phyloP scores from a whole-genome alignment of 441 rosid genomes.

The Biscutella laevigata region DNA sequence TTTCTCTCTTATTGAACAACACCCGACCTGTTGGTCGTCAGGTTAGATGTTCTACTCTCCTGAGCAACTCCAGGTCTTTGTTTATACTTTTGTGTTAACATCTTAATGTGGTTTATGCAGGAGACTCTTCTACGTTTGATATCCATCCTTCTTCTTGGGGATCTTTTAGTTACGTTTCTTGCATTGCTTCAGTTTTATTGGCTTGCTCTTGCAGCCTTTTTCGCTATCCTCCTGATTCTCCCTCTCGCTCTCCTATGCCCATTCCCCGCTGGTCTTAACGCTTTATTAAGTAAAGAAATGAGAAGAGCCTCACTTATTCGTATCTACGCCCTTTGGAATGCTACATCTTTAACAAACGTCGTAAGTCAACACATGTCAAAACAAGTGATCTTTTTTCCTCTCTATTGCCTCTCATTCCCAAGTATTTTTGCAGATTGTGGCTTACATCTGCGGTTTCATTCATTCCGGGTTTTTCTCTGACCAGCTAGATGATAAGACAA shows the following conservation, averaged over 20 bases:
- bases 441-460: conserved; percentile 63
- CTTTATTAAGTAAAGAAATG: conserved; percentile 87
- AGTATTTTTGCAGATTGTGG: conserved; percentile 57
- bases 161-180: conserved; percentile 75
- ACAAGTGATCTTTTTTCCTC: neutral
- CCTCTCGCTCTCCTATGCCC: conserved; percentile 92
- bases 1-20: conserved; percentile 74
- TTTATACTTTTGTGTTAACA: conserved; percentile 13
- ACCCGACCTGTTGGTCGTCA: conserved; percentile 87
- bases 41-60: conserved; percentile 38
- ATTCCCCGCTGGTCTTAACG: conserved; percentile 92
- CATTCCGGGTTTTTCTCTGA: conserved; percentile 44
- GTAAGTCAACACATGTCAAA: conserved; percentile 41
- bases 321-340: conserved; percentile 80
- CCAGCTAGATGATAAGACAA: conserved; percentile 36
- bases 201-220: conserved; percentile 83
- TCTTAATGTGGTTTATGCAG: conserved; percentile 40
- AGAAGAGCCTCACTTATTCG: conserved; percentile 91
- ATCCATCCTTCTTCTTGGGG: conserved; percentile 76
- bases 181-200: conserved; percentile 83
- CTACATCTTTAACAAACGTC: conserved; percentile 72
- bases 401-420: conserved; percentile 1
- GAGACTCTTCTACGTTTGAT: conserved; percentile 69
- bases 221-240: conserved; percentile 79
- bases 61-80: neutral